Evolutionary conservation across 768 basidiomycete genomes (phyloP), one percentile per base, ranked within the genome.

Genomic region (Lactarius akahatsu): DNA sequence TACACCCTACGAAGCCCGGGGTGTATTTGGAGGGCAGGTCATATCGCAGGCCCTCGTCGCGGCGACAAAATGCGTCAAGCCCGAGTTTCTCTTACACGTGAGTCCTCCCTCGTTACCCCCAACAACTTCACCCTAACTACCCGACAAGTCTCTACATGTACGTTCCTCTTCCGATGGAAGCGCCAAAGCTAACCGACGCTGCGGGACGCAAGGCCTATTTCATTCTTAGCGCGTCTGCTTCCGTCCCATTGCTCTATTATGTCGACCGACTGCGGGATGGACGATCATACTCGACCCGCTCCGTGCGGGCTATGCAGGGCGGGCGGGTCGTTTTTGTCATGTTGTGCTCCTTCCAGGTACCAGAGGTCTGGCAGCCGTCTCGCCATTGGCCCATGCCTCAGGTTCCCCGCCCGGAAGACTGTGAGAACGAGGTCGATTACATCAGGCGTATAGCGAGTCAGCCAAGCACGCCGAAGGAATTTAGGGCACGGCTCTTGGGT

Each of bases 1-100:
- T 79, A 57, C 85, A n/a, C 91, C 90, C 0, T 69, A 75, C 9
- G 77, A 80, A 20, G 82, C 83, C 18, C 81, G 92, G 57, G 91
- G 92, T 18, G 91, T 92, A 16, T 94, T 91, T 71, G 92, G 93
- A 67, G 92, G 92, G 4, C 91, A 94, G 76, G 92, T 94, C 64
- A 92, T 95, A 70, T 92, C 90, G 43, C 92, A 94, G 73, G 93
- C 92, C 5, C 78, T 94, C 34, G 88, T 92, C 15, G 84, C 90
- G 2, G 92, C 92, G 1, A 92, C 90, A 16, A 88, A 86, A 66
- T 86, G 86, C 61, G 90, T 94, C 0, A 78, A 85, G 54, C 79
- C 86, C 13, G 80, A 77, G 18, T 91, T 83, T 74, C 83, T 82
- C 30, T 76, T 92, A 36, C 90, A 94, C 78, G 92, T 92, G 73